Conservation (phyloP, 768 basidiomycete species). For the Suillus occidentalis region DNA sequence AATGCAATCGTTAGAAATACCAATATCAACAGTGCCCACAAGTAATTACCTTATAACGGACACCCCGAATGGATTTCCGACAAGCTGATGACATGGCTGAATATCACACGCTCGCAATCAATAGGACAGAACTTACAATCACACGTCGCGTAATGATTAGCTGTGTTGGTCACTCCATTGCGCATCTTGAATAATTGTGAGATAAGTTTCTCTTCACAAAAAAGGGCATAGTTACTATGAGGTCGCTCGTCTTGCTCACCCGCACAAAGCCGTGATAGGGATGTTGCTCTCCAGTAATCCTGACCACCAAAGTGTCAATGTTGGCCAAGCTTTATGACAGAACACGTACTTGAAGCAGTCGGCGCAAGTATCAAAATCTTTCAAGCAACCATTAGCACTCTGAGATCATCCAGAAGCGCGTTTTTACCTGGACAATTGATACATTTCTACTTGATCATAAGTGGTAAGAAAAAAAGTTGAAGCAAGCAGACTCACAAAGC, state of each 20-base stretch:
- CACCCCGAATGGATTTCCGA: slow-evolving; percentile 50
- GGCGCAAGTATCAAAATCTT: slow-evolving; percentile 76
- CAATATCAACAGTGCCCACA: not conserved
- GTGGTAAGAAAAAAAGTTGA: slow-evolving; percentile 3
- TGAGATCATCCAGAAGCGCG: not conserved
- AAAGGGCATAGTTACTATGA: slow-evolving; percentile 48
- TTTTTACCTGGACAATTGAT: slow-evolving; percentile 55
- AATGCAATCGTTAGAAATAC: slow-evolving; percentile 5
- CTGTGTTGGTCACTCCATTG: slow-evolving; percentile 19
- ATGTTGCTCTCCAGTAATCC: slow-evolving; percentile 72
- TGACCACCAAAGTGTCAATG: slow-evolving; percentile 22
- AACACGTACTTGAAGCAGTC: slow-evolving; percentile 62
- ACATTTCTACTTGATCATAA: slow-evolving; percentile 63
- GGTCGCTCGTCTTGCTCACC: slow-evolving; percentile 51
- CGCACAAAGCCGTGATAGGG: slow-evolving; percentile 74
- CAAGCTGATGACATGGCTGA: slow-evolving; percentile 37
- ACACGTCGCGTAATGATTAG: slow-evolving; percentile 59
- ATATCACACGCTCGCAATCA: no score
- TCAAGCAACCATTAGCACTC: slow-evolving; percentile 9
- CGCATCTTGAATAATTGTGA: slow-evolving; percentile 27
- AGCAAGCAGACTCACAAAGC: slow-evolving; percentile 56
- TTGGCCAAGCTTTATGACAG: not conserved
- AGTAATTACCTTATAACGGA: slow-evolving; percentile 66
- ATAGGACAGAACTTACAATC: slow-evolving; percentile 36
- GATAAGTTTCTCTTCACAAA: not conserved